Conservation (phyloP, 768 basidiomycete species). For the Calocybe gangraenosa region DNA sequence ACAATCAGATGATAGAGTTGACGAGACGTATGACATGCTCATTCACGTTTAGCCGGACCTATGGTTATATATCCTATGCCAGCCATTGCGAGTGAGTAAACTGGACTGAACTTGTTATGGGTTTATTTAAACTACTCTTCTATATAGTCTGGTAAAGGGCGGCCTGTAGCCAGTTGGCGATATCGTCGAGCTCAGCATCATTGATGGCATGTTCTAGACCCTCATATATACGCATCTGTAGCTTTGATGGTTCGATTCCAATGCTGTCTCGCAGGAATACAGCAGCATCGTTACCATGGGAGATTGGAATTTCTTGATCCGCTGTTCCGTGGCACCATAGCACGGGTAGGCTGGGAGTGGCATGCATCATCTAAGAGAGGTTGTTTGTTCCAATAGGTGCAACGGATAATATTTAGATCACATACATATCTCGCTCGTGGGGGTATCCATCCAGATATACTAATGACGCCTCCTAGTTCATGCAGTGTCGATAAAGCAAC, state of each 20-base stretch:
- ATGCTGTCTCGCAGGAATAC: conserved; percentile 27
- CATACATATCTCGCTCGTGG: conserved; percentile 28
- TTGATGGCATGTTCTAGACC: conserved; percentile 30
- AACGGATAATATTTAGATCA: not conserved
- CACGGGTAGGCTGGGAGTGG: conserved; percentile 31
- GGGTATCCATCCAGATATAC: conserved; percentile 44
- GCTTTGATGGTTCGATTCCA: conserved; percentile 15
- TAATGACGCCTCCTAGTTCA: conserved; percentile 38
- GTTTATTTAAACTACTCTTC: no score
- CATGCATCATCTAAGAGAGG: conserved; percentile 26
- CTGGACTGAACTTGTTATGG: no score
- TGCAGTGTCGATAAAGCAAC: conserved; percentile 35
- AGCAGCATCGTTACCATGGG: conserved; percentile 27
- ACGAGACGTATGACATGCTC: no score
- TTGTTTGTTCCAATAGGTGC: not conserved
- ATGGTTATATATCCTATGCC: no score
- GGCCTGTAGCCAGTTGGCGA: conserved; percentile 23
- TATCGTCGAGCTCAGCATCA: conserved; percentile 28
- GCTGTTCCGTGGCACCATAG: conserved; percentile 39
- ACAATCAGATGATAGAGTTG: no score
- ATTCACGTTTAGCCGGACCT: no score
- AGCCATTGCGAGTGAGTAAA: no score
- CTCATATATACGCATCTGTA: conserved; percentile 25
- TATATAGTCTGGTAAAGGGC: no score
- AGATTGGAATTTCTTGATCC: conserved; percentile 33